phyloP scores from a whole-genome alignment of 495 filamentous ascomycete species.

The Daldinia grandis region DNA sequence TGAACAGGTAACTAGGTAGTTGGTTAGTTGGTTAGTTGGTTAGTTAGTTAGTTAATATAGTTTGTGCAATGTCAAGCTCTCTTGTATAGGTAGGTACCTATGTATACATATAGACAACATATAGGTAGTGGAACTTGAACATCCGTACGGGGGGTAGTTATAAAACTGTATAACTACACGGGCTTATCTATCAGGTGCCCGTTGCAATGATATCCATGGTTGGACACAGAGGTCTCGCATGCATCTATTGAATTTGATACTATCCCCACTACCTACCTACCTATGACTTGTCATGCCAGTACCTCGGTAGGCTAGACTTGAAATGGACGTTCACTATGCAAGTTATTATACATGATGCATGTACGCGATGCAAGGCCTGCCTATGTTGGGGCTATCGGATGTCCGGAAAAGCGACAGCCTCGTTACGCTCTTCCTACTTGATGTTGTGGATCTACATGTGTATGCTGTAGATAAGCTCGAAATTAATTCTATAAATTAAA shows the following conservation, averaged over 20 bases:
- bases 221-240: neutral
- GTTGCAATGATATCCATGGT: neutral
- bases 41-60: neutral
- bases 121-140: neutral
- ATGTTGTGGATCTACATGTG: neutral
- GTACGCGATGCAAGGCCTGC: neutral
- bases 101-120: neutral
- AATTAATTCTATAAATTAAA: neutral
- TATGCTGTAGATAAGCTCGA: neutral
- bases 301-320: neutral
- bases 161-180: neutral
- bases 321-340: neutral
- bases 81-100: neutral
- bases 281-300: neutral
- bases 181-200: neutral
- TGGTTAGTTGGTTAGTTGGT: too few relatives aligned
- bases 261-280: neutral
- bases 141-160: neutral
- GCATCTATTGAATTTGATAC: neutral
- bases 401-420: neutral
- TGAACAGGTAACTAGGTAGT: too few relatives aligned
- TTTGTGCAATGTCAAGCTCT: neutral
- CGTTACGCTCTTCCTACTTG: neutral
- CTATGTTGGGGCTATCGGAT: conserved; percentile 1
- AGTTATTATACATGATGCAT: neutral